Evolutionary conservation across 2,329 filamentous ascomycete genomes (phyloP).

Genomic region (Dothistroma septosporum): DNA sequence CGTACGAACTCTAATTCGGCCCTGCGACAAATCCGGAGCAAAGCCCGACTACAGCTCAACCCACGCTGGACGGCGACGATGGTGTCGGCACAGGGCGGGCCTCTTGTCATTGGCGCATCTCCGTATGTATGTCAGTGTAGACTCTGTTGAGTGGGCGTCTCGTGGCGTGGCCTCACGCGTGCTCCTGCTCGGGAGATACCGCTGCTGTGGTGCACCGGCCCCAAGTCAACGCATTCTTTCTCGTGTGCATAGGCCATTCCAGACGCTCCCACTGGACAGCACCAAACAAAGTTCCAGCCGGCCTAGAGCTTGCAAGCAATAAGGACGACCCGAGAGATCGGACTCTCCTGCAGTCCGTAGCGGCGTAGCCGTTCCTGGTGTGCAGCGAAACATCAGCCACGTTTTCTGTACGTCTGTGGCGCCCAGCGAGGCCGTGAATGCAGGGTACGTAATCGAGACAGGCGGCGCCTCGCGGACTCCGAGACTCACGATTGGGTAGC

Average conservation of each 20-base stretch:
- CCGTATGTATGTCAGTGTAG: not conserved
- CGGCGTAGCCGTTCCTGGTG: not conserved
- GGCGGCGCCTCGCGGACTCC: constrained; percentile 1
- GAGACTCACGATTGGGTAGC: not conserved
- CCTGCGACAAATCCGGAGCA: not conserved
- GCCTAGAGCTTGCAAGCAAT: not conserved
- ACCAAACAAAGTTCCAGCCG: not conserved
- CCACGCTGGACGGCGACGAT: not conserved
- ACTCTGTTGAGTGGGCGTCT: not conserved
- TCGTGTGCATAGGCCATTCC: not conserved
- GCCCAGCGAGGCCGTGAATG: not conserved
- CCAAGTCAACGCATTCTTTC: not conserved
- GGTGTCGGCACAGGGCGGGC: not conserved
- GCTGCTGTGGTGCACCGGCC: not conserved
- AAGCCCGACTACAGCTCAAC: not conserved
- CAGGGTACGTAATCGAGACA: not conserved
- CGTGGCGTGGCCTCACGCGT: not conserved
- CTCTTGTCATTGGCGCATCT: not conserved
- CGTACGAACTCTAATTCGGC: not conserved
- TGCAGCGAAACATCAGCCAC: not conserved
- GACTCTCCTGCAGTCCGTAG: not conserved
- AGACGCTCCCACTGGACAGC: not conserved
- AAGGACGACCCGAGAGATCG: not conserved
- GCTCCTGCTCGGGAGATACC: not conserved
- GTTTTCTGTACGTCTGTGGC: not conserved